Base-by-base conservation (phyloP, 176 grass and related monocot species). In the Calamus simplicifolius region DNA sequence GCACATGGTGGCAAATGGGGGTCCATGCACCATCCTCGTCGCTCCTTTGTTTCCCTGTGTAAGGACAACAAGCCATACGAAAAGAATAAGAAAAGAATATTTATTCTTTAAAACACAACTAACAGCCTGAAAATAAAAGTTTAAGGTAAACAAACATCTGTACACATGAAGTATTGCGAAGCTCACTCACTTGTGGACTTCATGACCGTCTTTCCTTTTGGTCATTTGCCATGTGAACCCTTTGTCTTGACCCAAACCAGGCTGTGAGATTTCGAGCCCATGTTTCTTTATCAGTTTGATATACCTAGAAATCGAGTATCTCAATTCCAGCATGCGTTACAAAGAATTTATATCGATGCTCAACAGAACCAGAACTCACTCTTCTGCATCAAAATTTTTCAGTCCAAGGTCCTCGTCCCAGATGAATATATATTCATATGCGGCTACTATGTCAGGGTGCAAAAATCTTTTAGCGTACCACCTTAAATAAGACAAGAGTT, bases 211-310 rank as follows among this genome's bases (percentile, higher is more conserved):
- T 69, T 88, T 80, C 19, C 79, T 86, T 82, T 92, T 92, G 57
- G 94, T 98, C 88, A 98, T 98, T 79, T 88, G 88, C 94, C 94
- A 98, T 64, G 94, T 98, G 53, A 98, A 75, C 49, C 87, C 94
- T 79, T 29, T 83, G 54, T 91, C 85, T 70, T 87, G 92, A 61
- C 93, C 79, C 72, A 98, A 85, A 67, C 88, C 94, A 74, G 94
- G 94, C 51, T 98, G 94, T 28, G 94, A 98, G 30, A 98, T 98
- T 68, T 98, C 88, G 50, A 98, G 43, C 52, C 94, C 88, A 83
- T 98, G 88, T 71, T 93, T 98, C 85, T 81, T 93, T 64, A 98
- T 85, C 68, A 98, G 85, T 26, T 86, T 87, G 50, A 98, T 92
- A 48, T 98, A 98, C 73, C 94, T 98, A 50, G 69, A 67, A 76